A percentile compares a stretch with the other conserved stretches of the same genome.
Evolutionary conservation across 352 stramenopile species (phyloP).

Genomic region (Hyaloperonospora arabidopsidis): DNA sequence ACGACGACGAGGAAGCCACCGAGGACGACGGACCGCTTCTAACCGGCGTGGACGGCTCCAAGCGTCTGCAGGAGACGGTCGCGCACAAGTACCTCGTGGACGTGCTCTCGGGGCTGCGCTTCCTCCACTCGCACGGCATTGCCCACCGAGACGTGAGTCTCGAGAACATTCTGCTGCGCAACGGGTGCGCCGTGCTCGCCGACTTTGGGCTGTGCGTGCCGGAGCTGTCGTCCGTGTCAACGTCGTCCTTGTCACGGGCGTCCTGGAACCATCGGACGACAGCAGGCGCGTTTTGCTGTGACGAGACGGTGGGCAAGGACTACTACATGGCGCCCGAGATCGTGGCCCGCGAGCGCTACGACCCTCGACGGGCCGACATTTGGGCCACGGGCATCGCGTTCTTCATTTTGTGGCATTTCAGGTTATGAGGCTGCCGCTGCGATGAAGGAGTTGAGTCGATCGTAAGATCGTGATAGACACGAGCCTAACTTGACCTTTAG

Average conservation of each 20-base stretch:
- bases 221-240: constrained; percentile 21
- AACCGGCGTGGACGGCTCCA: constrained; percentile 22
- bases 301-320: constrained; percentile 83
- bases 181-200: constrained; percentile 48
- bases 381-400: constrained; percentile 90
- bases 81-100: constrained; percentile 58
- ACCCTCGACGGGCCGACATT: constrained; percentile 89
- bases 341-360: constrained; percentile 71
- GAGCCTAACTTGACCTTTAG: too few relatives aligned
- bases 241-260: not conserved
- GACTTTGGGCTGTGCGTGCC: constrained; percentile 66
- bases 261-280: not conserved
- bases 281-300: constrained; percentile 32
- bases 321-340: constrained; percentile 98
- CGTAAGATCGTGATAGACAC: too few relatives aligned
- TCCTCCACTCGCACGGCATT: constrained; percentile 63
- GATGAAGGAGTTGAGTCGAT: constrained; percentile 49
- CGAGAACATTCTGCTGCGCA: constrained; percentile 93
- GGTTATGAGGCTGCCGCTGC: constrained; percentile 47
- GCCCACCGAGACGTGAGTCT: constrained; percentile 93
- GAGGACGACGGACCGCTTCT: constrained; percentile 8
- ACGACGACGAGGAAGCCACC: constrained; percentile 2
- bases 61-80: constrained; percentile 35
- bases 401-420: constrained; percentile 92
- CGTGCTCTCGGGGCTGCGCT: constrained; percentile 54